Base-by-base conservation (phyloP, 225 moss, liverwort and hornwort species). In the Asterella californica region DNA sequence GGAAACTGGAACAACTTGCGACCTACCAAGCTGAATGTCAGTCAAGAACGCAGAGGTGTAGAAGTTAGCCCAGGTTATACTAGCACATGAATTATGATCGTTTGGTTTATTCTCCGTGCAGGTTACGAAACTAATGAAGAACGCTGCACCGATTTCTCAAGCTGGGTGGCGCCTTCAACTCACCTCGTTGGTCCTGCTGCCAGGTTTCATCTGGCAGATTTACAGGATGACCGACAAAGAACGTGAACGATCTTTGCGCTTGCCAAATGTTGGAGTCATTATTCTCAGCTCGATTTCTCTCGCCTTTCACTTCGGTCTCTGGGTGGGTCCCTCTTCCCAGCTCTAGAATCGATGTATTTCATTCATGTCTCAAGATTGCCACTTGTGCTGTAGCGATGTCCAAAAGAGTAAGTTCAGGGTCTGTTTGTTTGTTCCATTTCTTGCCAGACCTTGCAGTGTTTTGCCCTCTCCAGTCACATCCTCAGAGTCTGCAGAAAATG, bases 101-200 rank as follows among this genome's bases (percentile, higher is more conserved):
- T 19, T 69, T 38, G 3, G 72, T 47, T 36, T 21, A 9, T 54
- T 7, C 4, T 11, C 14, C 36, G 14, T 54, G 77, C 86, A 88
- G 88, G 29, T 84, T 38, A 78, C 78, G 52, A 49, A 79, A 25
- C 15, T 18, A 9, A 53, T 85, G 88, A 25, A 24, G 4, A 48
- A 76, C 50, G 85, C 83, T 59, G 85, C 78, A 66, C 81, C 85
- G 10, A 49, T 85, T 60, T 81, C 82, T 69, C 77, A 76, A 77
- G 63, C 76, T 45, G 82, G 66, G 15, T 87, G 84, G 87, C 81
- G 87, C n/a, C 81, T 79, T 77, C 84, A 87, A 74, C 53, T 84
- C 64, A 64, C 87, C 72, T 66, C 79, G 21, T 4, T 87, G 29
- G 33, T 78, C 18, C 33, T 84, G 79, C 72, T 87, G 34, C 87